Percentiles rank a stretch among this genome's conserved stretches.
phyloP scores from a whole-genome alignment of 108 stramenopile species.

The Tribonema minus region DNA sequence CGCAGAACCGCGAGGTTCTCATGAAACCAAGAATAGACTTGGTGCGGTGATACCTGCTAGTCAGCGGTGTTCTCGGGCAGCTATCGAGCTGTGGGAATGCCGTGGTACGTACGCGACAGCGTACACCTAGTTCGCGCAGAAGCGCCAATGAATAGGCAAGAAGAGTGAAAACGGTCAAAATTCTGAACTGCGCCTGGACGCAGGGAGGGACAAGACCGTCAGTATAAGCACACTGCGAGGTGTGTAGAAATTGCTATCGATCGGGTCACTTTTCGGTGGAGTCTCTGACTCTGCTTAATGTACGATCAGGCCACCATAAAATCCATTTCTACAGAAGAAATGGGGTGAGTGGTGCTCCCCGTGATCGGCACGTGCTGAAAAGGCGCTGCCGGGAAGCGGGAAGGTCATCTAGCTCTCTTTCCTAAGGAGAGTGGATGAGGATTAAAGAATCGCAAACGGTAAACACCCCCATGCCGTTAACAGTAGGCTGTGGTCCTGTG shows the following conservation, averaged over 20 bases:
- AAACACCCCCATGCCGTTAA: no score
- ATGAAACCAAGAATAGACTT: background rate
- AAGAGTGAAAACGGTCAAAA: background rate
- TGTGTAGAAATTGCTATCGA: background rate
- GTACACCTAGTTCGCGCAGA: background rate
- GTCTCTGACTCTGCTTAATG: no score
- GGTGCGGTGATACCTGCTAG: background rate
- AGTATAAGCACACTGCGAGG: background rate
- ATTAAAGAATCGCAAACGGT: background rate
- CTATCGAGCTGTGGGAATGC: background rate
- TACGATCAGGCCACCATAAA: no score
- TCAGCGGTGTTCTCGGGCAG: background rate
- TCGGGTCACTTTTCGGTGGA: background rate
- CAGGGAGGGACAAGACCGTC: background rate
- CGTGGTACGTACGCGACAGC: background rate
- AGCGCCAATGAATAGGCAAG: background rate
- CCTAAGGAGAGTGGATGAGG: no score
- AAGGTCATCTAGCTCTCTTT: background rate
- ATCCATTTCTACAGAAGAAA: no score
- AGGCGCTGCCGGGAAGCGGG: background rate
- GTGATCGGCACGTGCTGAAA: background rate
- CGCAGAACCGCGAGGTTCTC: background rate
- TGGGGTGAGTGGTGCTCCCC: no score
- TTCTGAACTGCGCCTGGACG: background rate
- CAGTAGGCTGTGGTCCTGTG: background rate